phyloP scores from a whole-genome alignment of 148 eudicot genomes.

The Cornus suecica region DNA sequence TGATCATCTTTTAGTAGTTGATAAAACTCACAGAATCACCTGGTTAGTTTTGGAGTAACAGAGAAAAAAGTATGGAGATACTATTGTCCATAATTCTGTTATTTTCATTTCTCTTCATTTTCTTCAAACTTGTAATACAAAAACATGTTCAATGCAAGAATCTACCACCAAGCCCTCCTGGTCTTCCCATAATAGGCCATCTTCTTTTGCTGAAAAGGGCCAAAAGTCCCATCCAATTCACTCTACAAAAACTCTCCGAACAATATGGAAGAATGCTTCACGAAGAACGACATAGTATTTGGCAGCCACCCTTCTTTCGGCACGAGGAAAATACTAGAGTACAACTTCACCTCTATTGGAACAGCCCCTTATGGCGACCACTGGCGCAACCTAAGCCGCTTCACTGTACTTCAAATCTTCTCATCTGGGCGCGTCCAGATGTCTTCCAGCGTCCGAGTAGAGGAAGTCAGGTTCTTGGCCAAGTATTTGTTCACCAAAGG shows the following conservation, averaged over 20 bases:
- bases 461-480: slow-evolving; percentile 23
- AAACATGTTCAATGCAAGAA: not conserved
- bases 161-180: not conserved
- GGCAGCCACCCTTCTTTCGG: not conserved
- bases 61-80: not conserved
- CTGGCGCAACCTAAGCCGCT: slow-evolving; percentile 34
- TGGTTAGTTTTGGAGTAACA: not conserved
- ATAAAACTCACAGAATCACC: not conserved
- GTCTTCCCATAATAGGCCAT: not conserved
- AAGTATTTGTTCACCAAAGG: not conserved
- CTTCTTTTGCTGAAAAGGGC: not conserved
- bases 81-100: not conserved
- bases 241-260: not conserved
- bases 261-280: not conserved
- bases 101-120: not conserved
- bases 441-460: slow-evolving; percentile 17
- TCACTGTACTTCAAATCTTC: slow-evolving; percentile 24
- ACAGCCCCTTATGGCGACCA: slow-evolving; percentile 30
- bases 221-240: not conserved
- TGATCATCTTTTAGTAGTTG: not conserved
- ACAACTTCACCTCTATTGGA: slow-evolving; percentile 15
- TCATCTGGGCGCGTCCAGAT: slow-evolving; percentile 19
- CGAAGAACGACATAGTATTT: not conserved
- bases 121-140: not conserved
- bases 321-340: slow-evolving; percentile 7